Conservation (phyloP, 129 eudicot species). For the Saussurea involucrata region DNA sequence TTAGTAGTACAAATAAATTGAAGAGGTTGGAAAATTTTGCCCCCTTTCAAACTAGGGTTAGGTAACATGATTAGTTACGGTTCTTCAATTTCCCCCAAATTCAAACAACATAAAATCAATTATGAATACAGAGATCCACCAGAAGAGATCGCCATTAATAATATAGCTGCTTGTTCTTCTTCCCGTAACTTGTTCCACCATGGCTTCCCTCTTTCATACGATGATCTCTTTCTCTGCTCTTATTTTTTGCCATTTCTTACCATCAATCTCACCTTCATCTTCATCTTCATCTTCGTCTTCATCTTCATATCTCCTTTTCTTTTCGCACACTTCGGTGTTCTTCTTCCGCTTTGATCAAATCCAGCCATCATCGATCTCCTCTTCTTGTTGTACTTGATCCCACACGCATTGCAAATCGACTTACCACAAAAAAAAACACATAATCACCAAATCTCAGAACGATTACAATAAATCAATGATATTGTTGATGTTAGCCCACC, state of each 20-base stretch:
- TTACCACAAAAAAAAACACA: constrained; percentile 17
- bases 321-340: not conserved
- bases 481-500: too few species aligned
- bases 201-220: too few species aligned
- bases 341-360: constrained; percentile 28
- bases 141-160: constrained; percentile 68
- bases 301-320: constrained; percentile 19
- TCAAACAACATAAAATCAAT: too few species aligned
- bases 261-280: too few species aligned
- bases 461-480: too few species aligned
- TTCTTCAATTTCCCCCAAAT: constrained; percentile 23
- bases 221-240: too few species aligned
- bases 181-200: constrained; percentile 51
- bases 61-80: constrained; percentile 14
- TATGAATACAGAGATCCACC: too few species aligned
- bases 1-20: too few species aligned
- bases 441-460: too few species aligned
- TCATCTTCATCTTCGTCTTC: too few species aligned
- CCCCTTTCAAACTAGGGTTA: not conserved
- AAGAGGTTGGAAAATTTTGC: too few species aligned
- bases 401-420: constrained; percentile 87
- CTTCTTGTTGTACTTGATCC: constrained; percentile 68
- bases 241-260: too few species aligned
- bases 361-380: constrained; percentile 47
- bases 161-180: constrained; percentile 67